These are phyloP conservation scores for Isatis lusitanica DNA, from an alignment of 441 rosid species.

Conservation along the genomic window DNA sequence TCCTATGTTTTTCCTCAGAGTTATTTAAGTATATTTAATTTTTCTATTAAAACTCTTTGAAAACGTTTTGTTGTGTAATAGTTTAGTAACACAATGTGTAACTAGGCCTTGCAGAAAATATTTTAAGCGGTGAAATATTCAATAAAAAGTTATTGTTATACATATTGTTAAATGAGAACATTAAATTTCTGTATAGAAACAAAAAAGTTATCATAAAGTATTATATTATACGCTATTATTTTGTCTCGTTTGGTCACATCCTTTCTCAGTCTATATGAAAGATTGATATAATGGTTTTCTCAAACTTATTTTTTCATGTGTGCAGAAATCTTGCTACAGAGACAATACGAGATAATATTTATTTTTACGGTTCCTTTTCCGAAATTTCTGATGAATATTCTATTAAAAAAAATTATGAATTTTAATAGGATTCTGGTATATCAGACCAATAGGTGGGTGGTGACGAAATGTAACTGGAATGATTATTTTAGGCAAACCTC, in stretches of 20 bases:
- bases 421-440: not conserved
- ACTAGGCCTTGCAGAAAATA: not conserved
- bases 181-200: not conserved
- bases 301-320: not conserved
- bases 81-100: not conserved
- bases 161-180: not conserved
- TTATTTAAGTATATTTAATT: not conserved
- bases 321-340: not conserved
- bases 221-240: not conserved
- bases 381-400: not conserved
- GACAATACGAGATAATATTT: not conserved
- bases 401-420: not conserved
- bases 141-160: not conserved
- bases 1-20: conserved; percentile 12
- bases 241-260: conserved; percentile 1
- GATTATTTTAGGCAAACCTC: not conserved
- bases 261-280: not conserved
- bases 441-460: conserved; percentile 28
- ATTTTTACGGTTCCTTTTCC: not conserved
- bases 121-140: not conserved
- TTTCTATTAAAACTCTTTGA: not conserved
- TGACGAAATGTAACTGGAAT: not conserved
- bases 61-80: not conserved
- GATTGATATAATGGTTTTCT: not conserved
- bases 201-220: not conserved